Evolutionary conservation across 2,329 filamentous ascomycete genomes (phyloP).

Genomic region (Ophiocordyceps camponoti-rufipedis): DNA sequence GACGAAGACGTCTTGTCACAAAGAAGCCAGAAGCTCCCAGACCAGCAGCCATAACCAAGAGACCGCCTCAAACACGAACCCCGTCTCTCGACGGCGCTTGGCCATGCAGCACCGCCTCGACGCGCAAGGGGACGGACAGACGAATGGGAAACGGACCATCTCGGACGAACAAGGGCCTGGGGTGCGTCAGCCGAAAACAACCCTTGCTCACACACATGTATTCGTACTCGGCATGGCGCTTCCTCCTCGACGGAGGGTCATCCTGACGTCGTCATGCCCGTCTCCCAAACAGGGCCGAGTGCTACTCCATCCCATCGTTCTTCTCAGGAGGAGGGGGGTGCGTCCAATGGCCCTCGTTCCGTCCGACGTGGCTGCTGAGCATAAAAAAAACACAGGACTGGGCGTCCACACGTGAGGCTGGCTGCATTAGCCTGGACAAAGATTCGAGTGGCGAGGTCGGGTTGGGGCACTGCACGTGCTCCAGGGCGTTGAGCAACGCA

Average conservation of each 20-base stretch:
- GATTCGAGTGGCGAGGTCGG: not conserved
- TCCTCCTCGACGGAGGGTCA: not conserved
- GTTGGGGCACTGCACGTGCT: not conserved
- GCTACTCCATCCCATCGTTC: not conserved
- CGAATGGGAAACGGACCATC: not conserved
- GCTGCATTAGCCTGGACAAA: not conserved
- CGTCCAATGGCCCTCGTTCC: not conserved
- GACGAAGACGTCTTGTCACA: too few species aligned
- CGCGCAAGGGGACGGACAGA: not conserved
- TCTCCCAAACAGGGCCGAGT: not conserved
- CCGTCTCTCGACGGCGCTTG: not conserved
- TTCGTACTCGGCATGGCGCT: not conserved
- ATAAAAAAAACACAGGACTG: too few species aligned
- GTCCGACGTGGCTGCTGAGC: too few species aligned
- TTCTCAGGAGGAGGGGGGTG: not conserved
- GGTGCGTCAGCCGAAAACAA: not conserved
- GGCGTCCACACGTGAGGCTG: not conserved
- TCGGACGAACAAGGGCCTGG: not conserved
- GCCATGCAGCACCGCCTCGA: not conserved
- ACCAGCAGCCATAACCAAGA: too few species aligned
- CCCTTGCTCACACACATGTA: not conserved
- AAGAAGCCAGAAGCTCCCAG: too few species aligned
- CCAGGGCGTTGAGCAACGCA: not conserved
- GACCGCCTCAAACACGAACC: too few species aligned
- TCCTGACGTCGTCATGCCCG: not conserved